These are phyloP conservation scores for Rhodotorula sp. DNA, from an alignment of 1,284 basidiomycete genomes.

Conservation along the genomic window DNA sequence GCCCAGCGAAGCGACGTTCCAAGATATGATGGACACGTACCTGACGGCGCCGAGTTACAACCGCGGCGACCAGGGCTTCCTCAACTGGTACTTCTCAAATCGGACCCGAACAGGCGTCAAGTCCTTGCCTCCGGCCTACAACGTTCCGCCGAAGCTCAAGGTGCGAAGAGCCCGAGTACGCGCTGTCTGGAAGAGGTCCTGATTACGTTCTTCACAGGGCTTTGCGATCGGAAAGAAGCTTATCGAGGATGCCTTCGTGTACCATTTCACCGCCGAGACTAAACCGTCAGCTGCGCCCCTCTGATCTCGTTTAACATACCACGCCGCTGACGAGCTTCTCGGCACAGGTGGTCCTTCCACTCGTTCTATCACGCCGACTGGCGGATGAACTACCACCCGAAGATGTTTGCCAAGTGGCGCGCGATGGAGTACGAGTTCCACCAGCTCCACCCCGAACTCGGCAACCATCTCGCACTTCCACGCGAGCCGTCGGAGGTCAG, in stretches of 20 bases:
- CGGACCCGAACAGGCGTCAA: not conserved
- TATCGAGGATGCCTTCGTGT: conserved; percentile 5
- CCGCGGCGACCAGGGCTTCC: conserved; percentile 12
- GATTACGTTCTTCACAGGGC: not conserved
- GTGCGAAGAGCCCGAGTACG: not conserved
- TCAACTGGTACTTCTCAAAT: conserved; percentile 10
- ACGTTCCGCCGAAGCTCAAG: conserved; percentile 7
- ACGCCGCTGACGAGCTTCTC: not conserved
- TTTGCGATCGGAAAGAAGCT: conserved; percentile 11
- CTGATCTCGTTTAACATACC: not conserved
- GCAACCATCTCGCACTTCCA: not conserved
- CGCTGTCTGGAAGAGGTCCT: not conserved
- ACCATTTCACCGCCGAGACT: conserved; percentile 8
- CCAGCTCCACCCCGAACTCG: conserved; percentile 1
- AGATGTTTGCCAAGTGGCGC: conserved; percentile 8
- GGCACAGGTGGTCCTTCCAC: conserved; percentile 6
- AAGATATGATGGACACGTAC: conserved; percentile 10
- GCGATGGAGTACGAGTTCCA: not conserved
- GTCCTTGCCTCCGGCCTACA: not conserved
- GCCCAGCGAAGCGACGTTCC: not conserved
- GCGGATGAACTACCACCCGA: conserved; percentile 5
- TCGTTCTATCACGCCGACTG: conserved; percentile 9
- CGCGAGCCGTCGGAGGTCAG: not conserved
- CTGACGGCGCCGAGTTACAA: conserved; percentile 6
- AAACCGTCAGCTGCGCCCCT: not conserved